Base-by-base conservation (phyloP, 2,329 filamentous ascomycete genomes). In the Sarocladium oryzae region DNA sequence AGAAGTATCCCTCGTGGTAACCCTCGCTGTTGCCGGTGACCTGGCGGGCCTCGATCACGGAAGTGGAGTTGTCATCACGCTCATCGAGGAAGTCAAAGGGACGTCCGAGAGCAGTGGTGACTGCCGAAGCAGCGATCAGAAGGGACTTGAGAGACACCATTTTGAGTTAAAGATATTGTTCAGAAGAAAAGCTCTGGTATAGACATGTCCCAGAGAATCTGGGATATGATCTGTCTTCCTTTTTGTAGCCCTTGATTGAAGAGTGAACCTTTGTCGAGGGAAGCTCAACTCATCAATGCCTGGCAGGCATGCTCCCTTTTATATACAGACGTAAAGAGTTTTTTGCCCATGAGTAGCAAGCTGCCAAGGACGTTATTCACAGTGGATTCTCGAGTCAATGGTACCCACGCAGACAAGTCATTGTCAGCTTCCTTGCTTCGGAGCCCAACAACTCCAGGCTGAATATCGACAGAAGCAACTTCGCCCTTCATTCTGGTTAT, bases 1-100 rank as follows among this genome's bases (percentile, higher is more conserved):
- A 83, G 69, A 76, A 83, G 68, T 72, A 83, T 51, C 78, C 78
- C 58, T 79, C 75, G 66, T 76, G 68, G 6, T 69, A 76, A 46
- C 78, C 79, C 2, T 73, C 76, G 56, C 69, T 75, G 76, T 76
- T 54, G 15, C 38, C 43, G 2, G 52, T 54, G 20, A 28, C 69
- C 66, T 54, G 66, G 58, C 57, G 63, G 60, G 54, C 58, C 56
- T 55, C 57, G 59, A 59, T 53, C 55, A 50, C 26, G 16, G 49
- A 64, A 37, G 64, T 62, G 51, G 70, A 60, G 54, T 69, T 67
- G 55, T 69, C 57, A 52, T 66, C 65, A 37, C 65, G 54, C 15
- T 52, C 53, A 37, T 55, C 21, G 38, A 54, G 38, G 35, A 41
- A 52, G 54, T 56, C 54, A 23, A 54, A 56, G 69, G 71, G 41